Conservation (phyloP, 257 asterid genomes). For the Echium plantagineum region DNA sequence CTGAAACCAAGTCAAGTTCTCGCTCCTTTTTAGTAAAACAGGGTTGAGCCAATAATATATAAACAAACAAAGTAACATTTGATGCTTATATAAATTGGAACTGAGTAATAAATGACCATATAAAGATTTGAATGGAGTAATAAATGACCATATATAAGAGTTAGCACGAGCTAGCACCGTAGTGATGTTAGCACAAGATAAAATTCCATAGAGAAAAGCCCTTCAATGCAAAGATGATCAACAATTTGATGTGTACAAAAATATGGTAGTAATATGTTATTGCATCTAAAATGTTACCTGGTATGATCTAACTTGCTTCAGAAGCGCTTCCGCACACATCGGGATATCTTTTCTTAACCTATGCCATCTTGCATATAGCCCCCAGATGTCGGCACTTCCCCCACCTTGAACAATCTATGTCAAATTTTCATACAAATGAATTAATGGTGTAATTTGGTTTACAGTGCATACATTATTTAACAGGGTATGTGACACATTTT, state of each 20-base stretch:
- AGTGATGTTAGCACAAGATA: too few relatives aligned
- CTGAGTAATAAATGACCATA: too few relatives aligned
- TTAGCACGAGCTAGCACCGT: too few relatives aligned
- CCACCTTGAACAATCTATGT: constrained; percentile 48
- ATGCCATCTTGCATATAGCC: constrained; percentile 83
- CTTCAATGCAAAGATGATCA: background rate
- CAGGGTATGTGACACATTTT: too few relatives aligned
- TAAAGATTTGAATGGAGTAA: too few relatives aligned
- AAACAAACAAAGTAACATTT: too few relatives aligned
- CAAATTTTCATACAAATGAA: background rate
- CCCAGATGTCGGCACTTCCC: constrained; percentile 65
- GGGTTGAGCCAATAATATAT: too few relatives aligned
- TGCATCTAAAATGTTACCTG: constrained; percentile 15
- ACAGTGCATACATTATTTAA: background rate
- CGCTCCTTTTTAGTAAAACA: too few relatives aligned
- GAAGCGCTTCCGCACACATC: constrained; percentile 91
- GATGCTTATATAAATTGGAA: too few relatives aligned
- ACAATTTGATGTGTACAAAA: background rate
- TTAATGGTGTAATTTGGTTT: background rate
- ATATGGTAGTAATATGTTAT: background rate
- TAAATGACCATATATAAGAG: too few relatives aligned
- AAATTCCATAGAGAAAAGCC: too few relatives aligned
- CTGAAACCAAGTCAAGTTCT: too few relatives aligned
- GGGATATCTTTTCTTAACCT: constrained; percentile 69
- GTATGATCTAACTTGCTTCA: constrained; percentile 80